Conservation (phyloP, 192 early-diverging fungal genomes). For the Rhizophagus clarus region DNA sequence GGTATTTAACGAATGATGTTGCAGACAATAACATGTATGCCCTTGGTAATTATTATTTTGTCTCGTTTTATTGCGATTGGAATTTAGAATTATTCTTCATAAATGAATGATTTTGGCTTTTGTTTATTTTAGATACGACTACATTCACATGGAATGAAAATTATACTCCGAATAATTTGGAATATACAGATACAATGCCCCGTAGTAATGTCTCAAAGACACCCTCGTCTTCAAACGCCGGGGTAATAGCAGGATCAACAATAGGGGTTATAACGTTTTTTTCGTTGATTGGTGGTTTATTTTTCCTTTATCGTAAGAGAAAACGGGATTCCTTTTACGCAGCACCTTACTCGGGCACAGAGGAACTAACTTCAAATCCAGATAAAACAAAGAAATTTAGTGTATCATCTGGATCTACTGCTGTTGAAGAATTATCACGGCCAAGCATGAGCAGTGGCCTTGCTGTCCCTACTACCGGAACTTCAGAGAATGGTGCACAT, state of each 20-base stretch:
- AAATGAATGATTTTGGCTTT: not conserved
- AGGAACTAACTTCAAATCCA: not conserved
- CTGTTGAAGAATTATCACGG: not conserved
- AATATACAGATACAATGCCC: not conserved
- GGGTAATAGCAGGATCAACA: not conserved
- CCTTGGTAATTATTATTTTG: constrained; percentile 2
- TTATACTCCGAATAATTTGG: constrained; percentile 12
- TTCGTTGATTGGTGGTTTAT: not conserved
- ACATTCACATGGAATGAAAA: not conserved
- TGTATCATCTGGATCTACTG: not conserved
- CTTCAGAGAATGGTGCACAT: not conserved
- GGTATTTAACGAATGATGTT: not conserved
- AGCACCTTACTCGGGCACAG: not conserved
- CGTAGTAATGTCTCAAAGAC: not conserved
- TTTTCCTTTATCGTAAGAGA: not conserved
- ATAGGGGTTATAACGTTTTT: not conserved
- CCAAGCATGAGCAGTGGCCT: not conserved
- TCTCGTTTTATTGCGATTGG: not conserved
- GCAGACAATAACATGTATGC: not conserved
- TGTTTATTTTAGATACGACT: not conserved
- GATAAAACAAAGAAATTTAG: not conserved
- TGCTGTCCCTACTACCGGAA: not conserved
- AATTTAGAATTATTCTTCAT: not conserved
- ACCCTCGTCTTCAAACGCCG: not conserved
- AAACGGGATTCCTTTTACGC: not conserved